These are phyloP conservation scores for Arthromyces matolae DNA, from an alignment of 768 basidiomycete species.

Conservation along the genomic window DNA sequence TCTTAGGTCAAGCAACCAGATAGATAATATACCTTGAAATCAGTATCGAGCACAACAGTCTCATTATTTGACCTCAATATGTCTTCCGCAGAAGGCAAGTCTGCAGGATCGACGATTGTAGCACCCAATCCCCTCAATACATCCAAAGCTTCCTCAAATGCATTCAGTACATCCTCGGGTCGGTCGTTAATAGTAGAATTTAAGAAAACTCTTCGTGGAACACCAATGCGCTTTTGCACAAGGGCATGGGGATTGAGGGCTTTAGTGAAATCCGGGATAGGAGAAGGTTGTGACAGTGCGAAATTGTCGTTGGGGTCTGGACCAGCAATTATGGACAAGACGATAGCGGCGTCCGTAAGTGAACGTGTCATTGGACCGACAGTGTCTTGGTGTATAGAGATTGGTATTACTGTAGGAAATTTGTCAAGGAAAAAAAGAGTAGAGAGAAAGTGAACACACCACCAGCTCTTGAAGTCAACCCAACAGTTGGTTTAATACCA, in stretches of 20 bases:
- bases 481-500: slow-evolving; percentile 59
- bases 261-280: slow-evolving; percentile 52
- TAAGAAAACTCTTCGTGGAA: slow-evolving; percentile 41
- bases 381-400: slow-evolving; percentile 54
- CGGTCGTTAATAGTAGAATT: slow-evolving; percentile 30
- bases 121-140: slow-evolving; percentile 40
- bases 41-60: slow-evolving; percentile 47
- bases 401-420: slow-evolving; percentile 53
- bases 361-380: slow-evolving; percentile 55
- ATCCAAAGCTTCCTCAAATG: slow-evolving; percentile 37
- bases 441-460: slow-evolving; percentile 28
- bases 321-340: slow-evolving; percentile 55
- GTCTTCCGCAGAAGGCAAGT: slow-evolving; percentile 53
- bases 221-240: slow-evolving; percentile 49
- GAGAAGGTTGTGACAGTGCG: slow-evolving; percentile 47
- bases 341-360: slow-evolving; percentile 49
- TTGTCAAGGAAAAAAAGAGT: background rate
- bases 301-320: slow-evolving; percentile 52
- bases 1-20: background rate
- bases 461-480: slow-evolving; percentile 55
- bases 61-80: slow-evolving; percentile 49
- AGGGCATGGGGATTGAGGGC: slow-evolving; percentile 48
- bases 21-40: slow-evolving; percentile 49
- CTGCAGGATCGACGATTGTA: slow-evolving; percentile 58
- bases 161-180: slow-evolving; percentile 32